Evolutionary conservation across 1,284 basidiomycete genomes (phyloP).

Genomic region (Pisolithus thermaeus): DNA sequence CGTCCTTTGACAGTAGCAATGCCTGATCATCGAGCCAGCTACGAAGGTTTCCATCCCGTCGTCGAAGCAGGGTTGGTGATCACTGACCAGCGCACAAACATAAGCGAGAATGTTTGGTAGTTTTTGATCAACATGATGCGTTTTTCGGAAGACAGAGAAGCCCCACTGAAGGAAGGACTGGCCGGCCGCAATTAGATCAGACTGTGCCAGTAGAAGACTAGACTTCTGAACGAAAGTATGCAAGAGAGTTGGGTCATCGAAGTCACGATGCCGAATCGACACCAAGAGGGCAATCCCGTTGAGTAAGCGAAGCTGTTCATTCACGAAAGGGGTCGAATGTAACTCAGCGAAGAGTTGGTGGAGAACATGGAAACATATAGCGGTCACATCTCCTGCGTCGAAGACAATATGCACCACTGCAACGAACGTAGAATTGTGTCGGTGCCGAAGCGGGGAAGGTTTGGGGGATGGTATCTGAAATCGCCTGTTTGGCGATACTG

Average conservation of each 20-base stretch:
- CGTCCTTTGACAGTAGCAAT: slow-evolving; percentile 34
- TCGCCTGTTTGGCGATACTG: slow-evolving; percentile 43
- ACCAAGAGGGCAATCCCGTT: slow-evolving; percentile 73
- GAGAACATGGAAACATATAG: slow-evolving; percentile 71
- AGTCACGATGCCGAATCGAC: slow-evolving; percentile 49
- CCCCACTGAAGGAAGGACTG: slow-evolving; percentile 78
- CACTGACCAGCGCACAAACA: slow-evolving; percentile 54
- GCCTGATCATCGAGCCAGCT: slow-evolving; percentile 61
- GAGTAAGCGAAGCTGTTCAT: slow-evolving; percentile 78
- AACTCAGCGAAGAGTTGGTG: slow-evolving; percentile 69
- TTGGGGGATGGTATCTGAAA: slow-evolving; percentile 53
- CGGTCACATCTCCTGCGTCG: slow-evolving; percentile 37
- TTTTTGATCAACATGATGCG: slow-evolving; percentile 37
- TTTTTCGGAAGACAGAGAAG: slow-evolving; percentile 45
- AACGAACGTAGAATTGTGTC: slow-evolving; percentile 49
- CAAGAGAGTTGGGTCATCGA: slow-evolving; percentile 54
- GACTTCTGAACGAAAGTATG: slow-evolving; percentile 66
- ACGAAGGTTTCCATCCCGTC: slow-evolving; percentile 45
- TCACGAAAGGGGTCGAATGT: slow-evolving; percentile 69
- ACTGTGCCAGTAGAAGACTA: slow-evolving; percentile 58
- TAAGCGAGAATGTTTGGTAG: slow-evolving; percentile 64
- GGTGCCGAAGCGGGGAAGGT: slow-evolving; percentile 52
- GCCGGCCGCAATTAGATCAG: slow-evolving; percentile 62
- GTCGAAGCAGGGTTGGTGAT: slow-evolving; percentile 32
- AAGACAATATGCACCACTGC: slow-evolving; percentile 45